Percentiles rank a stretch among this genome's conserved stretches.
Conservation (phyloP, 805 yeast genomes). For the Ogataea dorogensis region DNA sequence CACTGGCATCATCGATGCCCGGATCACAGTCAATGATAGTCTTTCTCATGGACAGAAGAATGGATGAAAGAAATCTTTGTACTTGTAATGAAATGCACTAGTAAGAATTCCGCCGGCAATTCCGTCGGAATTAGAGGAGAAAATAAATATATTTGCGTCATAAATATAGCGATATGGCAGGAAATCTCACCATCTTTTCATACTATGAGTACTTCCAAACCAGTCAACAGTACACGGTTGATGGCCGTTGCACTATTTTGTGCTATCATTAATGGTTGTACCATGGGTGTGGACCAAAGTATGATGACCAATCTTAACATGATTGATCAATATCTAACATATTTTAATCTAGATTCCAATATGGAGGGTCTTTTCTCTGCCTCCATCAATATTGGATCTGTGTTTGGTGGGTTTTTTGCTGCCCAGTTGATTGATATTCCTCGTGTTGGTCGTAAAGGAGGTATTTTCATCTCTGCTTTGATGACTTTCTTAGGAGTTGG, state of each 20-base stretch:
- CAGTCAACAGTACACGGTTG: constrained; percentile 18
- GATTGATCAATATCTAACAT: constrained; percentile 25
- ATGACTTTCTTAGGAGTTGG: constrained; percentile 35
- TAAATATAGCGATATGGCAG: no score
- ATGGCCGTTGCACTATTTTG: constrained; percentile 25
- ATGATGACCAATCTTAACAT: constrained; percentile 30
- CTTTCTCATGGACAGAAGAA: constrained; percentile 12
- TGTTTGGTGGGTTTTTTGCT: constrained; percentile 28
- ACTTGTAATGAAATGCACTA: background rate
- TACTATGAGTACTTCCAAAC: constrained; percentile 1
- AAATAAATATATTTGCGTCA: background rate
- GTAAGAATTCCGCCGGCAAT: constrained; percentile 8
- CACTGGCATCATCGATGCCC: constrained; percentile 30
- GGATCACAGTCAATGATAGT: constrained; percentile 31
- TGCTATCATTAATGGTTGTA: constrained; percentile 27
- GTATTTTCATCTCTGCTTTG: constrained; percentile 28
- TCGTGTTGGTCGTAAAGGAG: constrained; percentile 31
- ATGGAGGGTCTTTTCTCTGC: constrained; percentile 30
- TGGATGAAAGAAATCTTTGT: no score
- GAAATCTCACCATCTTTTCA: no score
- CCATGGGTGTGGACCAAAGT: constrained; percentile 31
- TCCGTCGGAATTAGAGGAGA: constrained; percentile 11
- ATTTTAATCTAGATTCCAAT: constrained; percentile 24
- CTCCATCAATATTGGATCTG: constrained; percentile 29
- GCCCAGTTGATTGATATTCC: constrained; percentile 24